Percentiles rank a stretch among this genome's conserved stretches.
These are phyloP conservation scores for Emericellopsis cladophorae DNA, from an alignment of 2,329 filamentous ascomycete species.

Conservation along the genomic window DNA sequence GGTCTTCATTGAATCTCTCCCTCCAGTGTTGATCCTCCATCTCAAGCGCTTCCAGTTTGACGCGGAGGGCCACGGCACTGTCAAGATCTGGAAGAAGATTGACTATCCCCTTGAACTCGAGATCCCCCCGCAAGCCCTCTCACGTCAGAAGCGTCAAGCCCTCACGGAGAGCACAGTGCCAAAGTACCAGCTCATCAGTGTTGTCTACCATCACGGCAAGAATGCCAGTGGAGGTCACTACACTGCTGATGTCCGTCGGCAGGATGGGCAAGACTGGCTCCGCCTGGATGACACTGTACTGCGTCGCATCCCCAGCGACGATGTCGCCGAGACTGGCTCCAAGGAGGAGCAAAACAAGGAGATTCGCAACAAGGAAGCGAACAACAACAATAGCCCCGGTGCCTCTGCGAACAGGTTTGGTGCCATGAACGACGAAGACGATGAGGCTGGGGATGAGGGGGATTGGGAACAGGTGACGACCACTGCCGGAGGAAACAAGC, in stretches of 20 bases:
- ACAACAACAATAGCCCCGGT: conserved; percentile 7
- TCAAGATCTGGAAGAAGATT: conserved; percentile 98
- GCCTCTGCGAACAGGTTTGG: conserved; percentile 63
- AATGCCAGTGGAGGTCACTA: conserved; percentile 94
- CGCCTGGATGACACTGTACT: conserved; percentile 90
- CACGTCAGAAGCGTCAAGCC: conserved; percentile 54
- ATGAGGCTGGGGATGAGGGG: conserved; percentile 52
- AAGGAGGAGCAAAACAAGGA: conserved; percentile 61
- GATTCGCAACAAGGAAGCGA: conserved; percentile 10
- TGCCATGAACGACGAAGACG: conserved; percentile 53
- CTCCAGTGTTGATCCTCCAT: conserved; percentile 85
- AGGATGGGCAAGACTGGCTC: conserved; percentile 93
- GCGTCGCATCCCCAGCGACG: conserved; percentile 70
- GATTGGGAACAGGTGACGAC: conserved; percentile 74
- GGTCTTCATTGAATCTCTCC: conserved; percentile 83
- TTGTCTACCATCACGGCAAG: conserved; percentile 96
- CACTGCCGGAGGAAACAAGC: conserved; percentile 52
- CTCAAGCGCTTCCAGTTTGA: conserved; percentile 97
- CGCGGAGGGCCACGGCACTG: conserved; percentile 62
- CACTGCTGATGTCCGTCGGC: conserved; percentile 89
- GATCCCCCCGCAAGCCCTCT: conserved; percentile 81
- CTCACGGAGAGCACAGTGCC: conserved; percentile 57
- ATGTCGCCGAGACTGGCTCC: conserved; percentile 74
- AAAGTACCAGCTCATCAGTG: conserved; percentile 74
- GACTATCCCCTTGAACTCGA: conserved; percentile 92